Evolutionary conservation across 1,139 yeast genomes (phyloP).

Genomic region (Hansenula lynferdii): DNA sequence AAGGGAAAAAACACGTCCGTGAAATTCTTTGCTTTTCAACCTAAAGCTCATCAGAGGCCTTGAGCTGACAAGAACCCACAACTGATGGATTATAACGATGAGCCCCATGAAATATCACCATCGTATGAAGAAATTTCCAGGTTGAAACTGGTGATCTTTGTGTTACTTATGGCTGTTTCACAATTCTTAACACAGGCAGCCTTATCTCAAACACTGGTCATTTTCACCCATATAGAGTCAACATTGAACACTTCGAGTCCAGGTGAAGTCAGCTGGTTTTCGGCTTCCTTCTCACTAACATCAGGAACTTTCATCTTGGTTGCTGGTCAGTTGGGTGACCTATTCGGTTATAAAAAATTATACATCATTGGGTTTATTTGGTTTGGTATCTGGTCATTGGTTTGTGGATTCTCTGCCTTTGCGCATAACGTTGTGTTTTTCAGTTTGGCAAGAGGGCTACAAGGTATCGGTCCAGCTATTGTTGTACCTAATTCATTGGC

Average conservation of each 20-base stretch:
- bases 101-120: neutral
- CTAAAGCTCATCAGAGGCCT: no score
- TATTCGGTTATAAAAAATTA: slow-evolving; percentile 50
- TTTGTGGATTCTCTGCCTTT: slow-evolving; percentile 47
- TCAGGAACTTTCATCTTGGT: slow-evolving; percentile 59
- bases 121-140: slow-evolving; percentile 1
- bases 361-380: slow-evolving; percentile 44
- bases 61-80: no score
- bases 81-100: no score
- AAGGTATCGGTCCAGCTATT: slow-evolving; percentile 58
- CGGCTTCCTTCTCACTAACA: slow-evolving; percentile 53
- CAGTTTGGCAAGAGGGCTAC: slow-evolving; percentile 48
- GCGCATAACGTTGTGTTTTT: slow-evolving; percentile 39
- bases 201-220: slow-evolving; percentile 41
- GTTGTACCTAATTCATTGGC: slow-evolving; percentile 56
- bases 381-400: slow-evolving; percentile 44
- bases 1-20: no score
- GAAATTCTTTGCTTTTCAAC: no score
- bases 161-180: slow-evolving; percentile 33
- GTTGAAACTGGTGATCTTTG: slow-evolving; percentile 12
- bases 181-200: slow-evolving; percentile 49
- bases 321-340: slow-evolving; percentile 62
- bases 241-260: slow-evolving; percentile 32
- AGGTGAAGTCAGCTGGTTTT: slow-evolving; percentile 54
- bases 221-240: slow-evolving; percentile 32